phyloP scores from a whole-genome alignment of 2,329 filamentous ascomycete genomes.

The Beauveria pseudobassiana region DNA sequence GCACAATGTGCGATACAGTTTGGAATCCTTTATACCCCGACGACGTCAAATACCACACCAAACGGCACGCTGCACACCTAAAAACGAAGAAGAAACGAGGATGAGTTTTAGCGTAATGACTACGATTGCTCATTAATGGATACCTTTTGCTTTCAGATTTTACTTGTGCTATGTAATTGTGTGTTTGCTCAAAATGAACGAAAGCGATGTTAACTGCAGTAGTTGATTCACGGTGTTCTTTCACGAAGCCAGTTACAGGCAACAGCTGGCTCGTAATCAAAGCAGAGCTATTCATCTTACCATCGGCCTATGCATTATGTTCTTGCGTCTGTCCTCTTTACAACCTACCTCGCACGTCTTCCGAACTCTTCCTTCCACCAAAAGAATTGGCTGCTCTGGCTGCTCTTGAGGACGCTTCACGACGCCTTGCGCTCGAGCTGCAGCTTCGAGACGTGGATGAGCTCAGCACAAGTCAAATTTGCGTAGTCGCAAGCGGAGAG shows the following conservation, averaged over 20 bases:
- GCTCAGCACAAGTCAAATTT: not conserved
- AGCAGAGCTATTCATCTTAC: not conserved
- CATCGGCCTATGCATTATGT: not conserved
- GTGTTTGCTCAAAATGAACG: not conserved
- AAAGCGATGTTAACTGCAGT: not conserved
- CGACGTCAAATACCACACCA: slow-evolving; percentile 35
- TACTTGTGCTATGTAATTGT: not conserved
- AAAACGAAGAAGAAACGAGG: slow-evolving; percentile 17
- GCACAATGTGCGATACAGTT: slow-evolving; percentile 34
- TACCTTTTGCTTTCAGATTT: not conserved
- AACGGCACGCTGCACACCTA: slow-evolving; percentile 29
- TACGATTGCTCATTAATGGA: not conserved
- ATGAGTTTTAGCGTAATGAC: slow-evolving; percentile 9
- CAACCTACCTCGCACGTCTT: too few species aligned
- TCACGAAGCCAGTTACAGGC: not conserved
- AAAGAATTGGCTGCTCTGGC: not conserved
- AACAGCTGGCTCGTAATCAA: not conserved
- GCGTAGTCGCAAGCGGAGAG: not conserved
- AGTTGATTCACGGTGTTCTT: not conserved
- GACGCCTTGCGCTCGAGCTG: not conserved
- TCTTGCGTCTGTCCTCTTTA: too few species aligned
- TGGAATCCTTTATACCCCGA: slow-evolving; percentile 37
- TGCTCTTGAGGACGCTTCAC: not conserved
- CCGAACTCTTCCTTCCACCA: not conserved
- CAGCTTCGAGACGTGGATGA: not conserved